Evolutionary conservation across 2,329 filamentous ascomycete species (phyloP), one percentile per base, ranked within the genome.

Genomic region (Magnaporthiopsis poae): DNA sequence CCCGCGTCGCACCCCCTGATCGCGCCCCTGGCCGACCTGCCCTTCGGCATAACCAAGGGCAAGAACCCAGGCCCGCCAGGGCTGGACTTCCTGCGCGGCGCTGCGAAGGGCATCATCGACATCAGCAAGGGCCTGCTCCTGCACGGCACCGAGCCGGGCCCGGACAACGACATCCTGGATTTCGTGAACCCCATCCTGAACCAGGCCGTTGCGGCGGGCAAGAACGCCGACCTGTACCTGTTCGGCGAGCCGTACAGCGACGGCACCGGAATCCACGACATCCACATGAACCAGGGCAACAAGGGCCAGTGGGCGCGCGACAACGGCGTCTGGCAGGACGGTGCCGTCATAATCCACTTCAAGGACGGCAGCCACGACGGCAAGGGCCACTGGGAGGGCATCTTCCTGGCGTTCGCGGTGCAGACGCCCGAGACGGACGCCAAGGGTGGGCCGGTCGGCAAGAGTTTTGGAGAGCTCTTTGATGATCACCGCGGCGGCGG

Each of bases 231-330:
- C 13, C 72, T 77, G 60, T 79, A 77, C 68, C 70, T 79, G 27
- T 79, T 72, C 64, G 77, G 77, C 8, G 73, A 73, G n/a, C 72
- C 74, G 27, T 78, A 74, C 67, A 70, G 69, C 25, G 69, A 72
- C 63, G 65, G 62, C n/a, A 59, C 68, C 25, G 76, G 76, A 1
- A 76, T 78, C 52, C 75, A 78, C 68, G 76, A 79, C 65, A 71
- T 79, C 12, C 77, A 79, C 68, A 78, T 78, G 75, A 78, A 78
- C 63, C 77, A 78, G 69, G 76, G 76, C 60, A 77, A 75, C 68
- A 68, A 70, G 27, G 70, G 68, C 31, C 63, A 70, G 9, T 76
- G 70, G 35, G 61, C 65, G 13, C 46, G 60, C 25, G 72, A 75
- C 61, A 79, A 79, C 67, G 75, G 74, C 27, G 73, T 74, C 3